These are phyloP conservation scores for Neurospora sp. DNA, from an alignment of 495 filamentous ascomycete species.

Conservation along the genomic window DNA sequence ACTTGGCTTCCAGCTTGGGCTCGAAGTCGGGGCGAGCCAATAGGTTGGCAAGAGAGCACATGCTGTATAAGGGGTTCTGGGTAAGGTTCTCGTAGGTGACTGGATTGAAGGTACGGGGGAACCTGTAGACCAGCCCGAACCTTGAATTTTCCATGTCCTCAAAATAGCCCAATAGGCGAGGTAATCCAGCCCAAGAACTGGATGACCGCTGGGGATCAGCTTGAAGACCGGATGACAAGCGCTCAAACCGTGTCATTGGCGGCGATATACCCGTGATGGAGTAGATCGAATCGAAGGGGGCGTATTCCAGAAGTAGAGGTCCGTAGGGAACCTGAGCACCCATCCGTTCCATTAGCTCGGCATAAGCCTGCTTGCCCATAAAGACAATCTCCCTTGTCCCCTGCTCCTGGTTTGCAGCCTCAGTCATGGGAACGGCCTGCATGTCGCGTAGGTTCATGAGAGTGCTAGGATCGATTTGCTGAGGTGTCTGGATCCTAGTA, in stretches of 20 bases:
- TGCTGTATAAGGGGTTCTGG: slow-evolving; percentile 39
- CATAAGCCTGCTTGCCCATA: slow-evolving; percentile 38
- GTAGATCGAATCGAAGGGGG: slow-evolving; percentile 52
- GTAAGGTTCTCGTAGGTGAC: slow-evolving; percentile 44
- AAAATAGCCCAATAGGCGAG: slow-evolving; percentile 68
- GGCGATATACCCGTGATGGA: slow-evolving; percentile 52
- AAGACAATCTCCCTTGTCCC: slow-evolving; percentile 40
- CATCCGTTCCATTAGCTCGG: slow-evolving; percentile 27
- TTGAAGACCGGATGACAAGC: slow-evolving; percentile 47
- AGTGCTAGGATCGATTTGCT: slow-evolving; percentile 38
- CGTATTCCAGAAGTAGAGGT: slow-evolving; percentile 60
- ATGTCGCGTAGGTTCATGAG: slow-evolving; percentile 34
- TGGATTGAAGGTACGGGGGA: slow-evolving; percentile 55
- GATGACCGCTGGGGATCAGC: slow-evolving; percentile 43
- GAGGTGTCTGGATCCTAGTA: slow-evolving; percentile 43
- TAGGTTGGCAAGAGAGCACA: slow-evolving; percentile 38
- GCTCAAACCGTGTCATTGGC: slow-evolving; percentile 53
- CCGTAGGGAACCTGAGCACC: slow-evolving; percentile 23
- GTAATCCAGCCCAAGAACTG: slow-evolving; percentile 50
- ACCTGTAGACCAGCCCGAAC: slow-evolving; percentile 74
- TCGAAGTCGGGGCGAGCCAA: slow-evolving; percentile 45
- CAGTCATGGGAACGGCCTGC: slow-evolving; percentile 31
- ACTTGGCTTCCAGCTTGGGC: slow-evolving; percentile 63
- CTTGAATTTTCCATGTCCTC: slow-evolving; percentile 68
- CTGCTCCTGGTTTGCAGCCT: slow-evolving; percentile 17